A percentile compares a stretch with the other conserved stretches of the same genome.
Conservation (phyloP, 139 green algal genomes). For the Parachlorella kessleri region DNA sequence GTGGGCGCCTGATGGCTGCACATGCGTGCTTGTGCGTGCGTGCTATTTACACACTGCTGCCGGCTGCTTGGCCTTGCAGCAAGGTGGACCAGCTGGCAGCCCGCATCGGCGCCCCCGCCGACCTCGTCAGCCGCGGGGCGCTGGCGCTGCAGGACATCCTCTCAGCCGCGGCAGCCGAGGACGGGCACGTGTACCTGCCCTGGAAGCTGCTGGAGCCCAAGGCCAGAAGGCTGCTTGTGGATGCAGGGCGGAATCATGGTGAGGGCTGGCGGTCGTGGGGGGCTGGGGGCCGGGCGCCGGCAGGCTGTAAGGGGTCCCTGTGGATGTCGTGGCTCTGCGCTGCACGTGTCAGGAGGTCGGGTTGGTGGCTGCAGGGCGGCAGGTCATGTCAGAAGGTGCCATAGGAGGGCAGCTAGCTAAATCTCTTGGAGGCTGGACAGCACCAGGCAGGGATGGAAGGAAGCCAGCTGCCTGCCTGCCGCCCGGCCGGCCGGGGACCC, state of each 20-base stretch:
- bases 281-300: too few species aligned
- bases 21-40: neutral
- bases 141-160: slow-evolving; percentile 42
- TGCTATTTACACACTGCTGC: neutral
- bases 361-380: too few species aligned
- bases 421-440: too few species aligned
- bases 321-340: too few species aligned
- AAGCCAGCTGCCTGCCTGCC: too few species aligned
- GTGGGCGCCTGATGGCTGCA: too few species aligned
- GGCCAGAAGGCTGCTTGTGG: slow-evolving; percentile 14
- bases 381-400: too few species aligned
- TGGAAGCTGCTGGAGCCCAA: slow-evolving; percentile 38
- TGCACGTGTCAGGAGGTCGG: too few species aligned
- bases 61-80: neutral
- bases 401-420: too few species aligned
- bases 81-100: slow-evolving; percentile 44
- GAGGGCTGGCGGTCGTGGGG: neutral
- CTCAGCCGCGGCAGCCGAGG: slow-evolving; percentile 5
- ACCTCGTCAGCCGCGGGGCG: slow-evolving; percentile 38
- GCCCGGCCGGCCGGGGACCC: too few species aligned
- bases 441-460: too few species aligned
- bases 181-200: slow-evolving; percentile 56
- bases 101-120: slow-evolving; percentile 1
- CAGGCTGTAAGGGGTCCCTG: too few species aligned
- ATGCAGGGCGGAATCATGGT: neutral